Percentiles rank a stretch among this genome's conserved stretches.
Evolutionary conservation across 805 yeast species (phyloP).

Genomic region (Teunomyces lycoperdinae): DNA sequence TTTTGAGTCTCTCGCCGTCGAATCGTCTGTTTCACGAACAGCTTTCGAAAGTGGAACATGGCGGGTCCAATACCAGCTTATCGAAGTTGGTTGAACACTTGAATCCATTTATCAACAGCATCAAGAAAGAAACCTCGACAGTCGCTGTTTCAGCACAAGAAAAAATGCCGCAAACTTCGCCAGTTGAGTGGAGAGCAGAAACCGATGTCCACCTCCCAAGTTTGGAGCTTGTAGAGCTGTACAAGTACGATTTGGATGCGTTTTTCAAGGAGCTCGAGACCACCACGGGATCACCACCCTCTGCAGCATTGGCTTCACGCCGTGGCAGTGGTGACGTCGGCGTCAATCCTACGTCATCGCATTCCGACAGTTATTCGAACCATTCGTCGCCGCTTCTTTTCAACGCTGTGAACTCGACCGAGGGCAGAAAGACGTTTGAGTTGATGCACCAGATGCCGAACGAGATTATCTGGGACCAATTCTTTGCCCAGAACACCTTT

Average conservation of each 20-base stretch:
- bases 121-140: not conserved
- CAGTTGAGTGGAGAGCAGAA: not conserved
- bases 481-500: conserved; percentile 33
- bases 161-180: not conserved
- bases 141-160: not conserved
- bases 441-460: conserved; percentile 61
- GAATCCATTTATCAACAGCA: conserved; percentile 7
- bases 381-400: conserved; percentile 14
- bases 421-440: conserved; percentile 57
- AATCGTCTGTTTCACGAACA: conserved; percentile 7
- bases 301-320: not conserved
- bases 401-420: conserved; percentile 24
- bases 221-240: not conserved
- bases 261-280: conserved; percentile 50
- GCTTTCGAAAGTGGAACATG: conserved; percentile 9
- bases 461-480: conserved; percentile 69
- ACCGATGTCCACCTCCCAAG: not conserved
- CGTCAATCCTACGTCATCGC: conserved; percentile 8
- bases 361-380: conserved; percentile 2
- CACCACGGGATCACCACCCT: conserved; percentile 15
- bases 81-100: conserved; percentile 35
- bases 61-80: conserved; percentile 38
- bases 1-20: conserved; percentile 17
- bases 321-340: conserved; percentile 13
- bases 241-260: conserved; percentile 29